phyloP scores from a whole-genome alignment of 1,139 yeast genomes.

The Hanseniaspora uvarum region DNA sequence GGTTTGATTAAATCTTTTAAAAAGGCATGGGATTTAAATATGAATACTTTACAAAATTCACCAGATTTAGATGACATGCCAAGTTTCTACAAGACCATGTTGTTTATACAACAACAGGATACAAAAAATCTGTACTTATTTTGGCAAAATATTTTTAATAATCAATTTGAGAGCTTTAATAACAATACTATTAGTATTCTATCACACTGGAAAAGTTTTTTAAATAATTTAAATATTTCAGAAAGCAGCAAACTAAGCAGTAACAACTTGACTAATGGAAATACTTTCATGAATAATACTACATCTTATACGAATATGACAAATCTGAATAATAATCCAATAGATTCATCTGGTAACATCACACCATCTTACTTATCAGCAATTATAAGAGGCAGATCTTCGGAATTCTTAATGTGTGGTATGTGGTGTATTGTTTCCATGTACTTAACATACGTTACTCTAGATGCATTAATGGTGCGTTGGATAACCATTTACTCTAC shows the following conservation, averaged over 20 bases:
- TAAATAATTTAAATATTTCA: conserved; percentile 18
- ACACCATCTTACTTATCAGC: conserved; percentile 25
- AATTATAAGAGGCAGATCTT: conserved; percentile 48
- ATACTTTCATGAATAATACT: background rate
- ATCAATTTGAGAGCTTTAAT: conserved; percentile 13
- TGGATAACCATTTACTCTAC: conserved; percentile 90
- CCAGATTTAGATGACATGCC: conserved; percentile 15
- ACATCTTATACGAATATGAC: background rate
- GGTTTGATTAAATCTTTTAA: conserved; percentile 50
- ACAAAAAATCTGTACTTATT: conserved; percentile 11
- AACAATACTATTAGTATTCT: conserved; percentile 11
- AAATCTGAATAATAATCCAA: background rate
- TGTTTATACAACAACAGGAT: conserved; percentile 17
- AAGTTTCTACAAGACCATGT: conserved; percentile 15
- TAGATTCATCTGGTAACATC: background rate
- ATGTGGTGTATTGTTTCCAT: conserved; percentile 81
- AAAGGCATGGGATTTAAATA: conserved; percentile 36
- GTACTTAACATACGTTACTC: conserved; percentile 68
- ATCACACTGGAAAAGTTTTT: conserved; percentile 24
- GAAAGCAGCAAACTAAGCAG: conserved; percentile 9
- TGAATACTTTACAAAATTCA: conserved; percentile 20
- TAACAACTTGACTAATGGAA: background rate
- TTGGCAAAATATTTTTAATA: conserved; percentile 17
- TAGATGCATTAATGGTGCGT: conserved; percentile 82
- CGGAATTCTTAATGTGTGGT: conserved; percentile 63